Evolutionary conservation across 768 basidiomycete genomes (phyloP).

Genomic region (Cubamyces lactineus): DNA sequence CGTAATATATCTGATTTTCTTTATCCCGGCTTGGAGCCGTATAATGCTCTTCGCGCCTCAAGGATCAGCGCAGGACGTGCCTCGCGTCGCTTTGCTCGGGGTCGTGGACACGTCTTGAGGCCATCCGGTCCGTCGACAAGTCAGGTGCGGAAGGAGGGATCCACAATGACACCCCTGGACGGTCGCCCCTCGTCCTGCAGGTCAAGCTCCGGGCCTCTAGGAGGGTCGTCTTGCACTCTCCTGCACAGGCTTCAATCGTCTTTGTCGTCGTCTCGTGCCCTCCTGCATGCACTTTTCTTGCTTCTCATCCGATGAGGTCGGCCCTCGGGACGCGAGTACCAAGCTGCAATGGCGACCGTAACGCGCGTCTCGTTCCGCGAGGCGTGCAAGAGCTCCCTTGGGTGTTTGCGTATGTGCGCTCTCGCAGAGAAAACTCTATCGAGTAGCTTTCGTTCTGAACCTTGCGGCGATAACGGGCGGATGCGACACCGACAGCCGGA

Average conservation of each 20-base stretch:
- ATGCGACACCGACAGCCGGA: no score
- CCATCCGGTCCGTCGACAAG: neutral
- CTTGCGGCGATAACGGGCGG: no score
- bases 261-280: neutral
- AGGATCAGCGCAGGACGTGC: conserved; percentile 19
- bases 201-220: conserved; percentile 5
- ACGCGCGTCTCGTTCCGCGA: neutral
- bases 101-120: conserved; percentile 8
- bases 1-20: conserved; percentile 14
- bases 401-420: no score
- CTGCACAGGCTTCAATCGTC: neutral
- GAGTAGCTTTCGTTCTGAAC: no score
- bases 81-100: conserved; percentile 17
- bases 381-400: neutral
- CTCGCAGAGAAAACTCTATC: no score
- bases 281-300: neutral
- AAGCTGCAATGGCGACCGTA: neutral
- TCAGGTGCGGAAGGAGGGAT: conserved; percentile 5
- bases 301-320: neutral
- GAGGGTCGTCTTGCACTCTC: neutral
- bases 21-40: neutral
- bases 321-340: neutral
- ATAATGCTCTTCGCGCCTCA: conserved; percentile 11
- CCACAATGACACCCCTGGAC: neutral
- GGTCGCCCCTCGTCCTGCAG: conserved; percentile 14